These are phyloP conservation scores for Brassica cretica DNA, from an alignment of 345 rosid species.

Conservation along the genomic window DNA sequence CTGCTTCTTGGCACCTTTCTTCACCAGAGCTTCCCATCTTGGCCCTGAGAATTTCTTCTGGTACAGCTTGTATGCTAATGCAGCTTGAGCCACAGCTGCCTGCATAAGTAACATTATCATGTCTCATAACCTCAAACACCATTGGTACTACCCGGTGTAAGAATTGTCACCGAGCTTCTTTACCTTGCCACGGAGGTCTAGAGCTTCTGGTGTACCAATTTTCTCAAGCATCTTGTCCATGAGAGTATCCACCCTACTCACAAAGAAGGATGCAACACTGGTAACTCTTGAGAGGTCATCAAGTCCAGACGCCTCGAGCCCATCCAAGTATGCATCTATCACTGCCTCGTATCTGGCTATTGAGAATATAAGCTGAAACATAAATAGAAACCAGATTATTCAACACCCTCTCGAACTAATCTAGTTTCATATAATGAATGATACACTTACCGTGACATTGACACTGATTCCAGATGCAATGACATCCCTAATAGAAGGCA, in stretches of 20 bases:
- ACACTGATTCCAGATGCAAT: constrained; percentile 85
- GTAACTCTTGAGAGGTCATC: constrained; percentile 91
- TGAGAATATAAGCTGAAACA: constrained; percentile 87
- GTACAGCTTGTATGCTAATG: constrained; percentile 87
- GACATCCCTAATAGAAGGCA: constrained; percentile 91
- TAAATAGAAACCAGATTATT: no score
- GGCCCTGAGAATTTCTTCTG: constrained; percentile 98
- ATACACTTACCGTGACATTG: constrained; percentile 81
- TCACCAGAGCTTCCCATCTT: constrained; percentile 92
- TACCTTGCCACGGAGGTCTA: no score
- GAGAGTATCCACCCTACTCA: constrained; percentile 95
- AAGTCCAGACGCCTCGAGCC: constrained; percentile 95
- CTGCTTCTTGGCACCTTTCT: constrained; percentile 99
- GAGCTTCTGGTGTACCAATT: constrained; percentile 62
- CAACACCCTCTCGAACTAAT: no score
- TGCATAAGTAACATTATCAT: constrained; percentile 33
- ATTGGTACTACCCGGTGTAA: background rate
- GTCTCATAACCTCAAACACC: background rate
- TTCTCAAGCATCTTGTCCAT: constrained; percentile 94
- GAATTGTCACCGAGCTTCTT: background rate
- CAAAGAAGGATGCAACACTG: constrained; percentile 97
- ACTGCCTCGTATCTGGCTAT: constrained; percentile 89
- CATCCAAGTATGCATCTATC: constrained; percentile 97
- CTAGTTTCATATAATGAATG: background rate
- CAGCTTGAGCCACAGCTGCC: constrained; percentile 99